A percentile compares a stretch with the other conserved stretches of the same genome.
Conservation (phyloP, 2,329 filamentous ascomycete genomes). For the Arthrobotrys conoides region DNA sequence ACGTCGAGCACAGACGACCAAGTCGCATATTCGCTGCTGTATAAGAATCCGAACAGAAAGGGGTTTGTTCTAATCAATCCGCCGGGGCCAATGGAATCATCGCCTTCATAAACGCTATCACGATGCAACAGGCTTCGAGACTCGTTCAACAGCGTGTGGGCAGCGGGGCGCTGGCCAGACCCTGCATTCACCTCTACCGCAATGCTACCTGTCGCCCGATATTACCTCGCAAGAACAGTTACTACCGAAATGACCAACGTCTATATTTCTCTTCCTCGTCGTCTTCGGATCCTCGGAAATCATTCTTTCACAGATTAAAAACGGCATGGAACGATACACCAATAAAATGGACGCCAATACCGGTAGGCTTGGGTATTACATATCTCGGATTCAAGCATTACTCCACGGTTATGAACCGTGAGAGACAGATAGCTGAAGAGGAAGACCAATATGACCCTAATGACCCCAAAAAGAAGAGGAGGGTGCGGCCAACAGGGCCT, state of each 20-base stretch:
- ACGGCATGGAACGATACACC: slow-evolving; percentile 74
- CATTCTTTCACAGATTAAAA: slow-evolving; percentile 43
- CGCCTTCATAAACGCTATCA: slow-evolving; percentile 31
- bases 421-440: slow-evolving; percentile 69
- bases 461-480: slow-evolving; percentile 71
- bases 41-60: neutral
- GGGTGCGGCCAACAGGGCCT: slow-evolving; percentile 84
- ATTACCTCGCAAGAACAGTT: slow-evolving; percentile 10
- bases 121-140: slow-evolving; percentile 47
- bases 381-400: slow-evolving; percentile 87
- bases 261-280: slow-evolving; percentile 14
- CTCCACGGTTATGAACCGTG: slow-evolving; percentile 78
- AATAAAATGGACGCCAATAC: slow-evolving; percentile 91
- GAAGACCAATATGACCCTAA: slow-evolving; percentile 68
- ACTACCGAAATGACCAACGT: neutral
- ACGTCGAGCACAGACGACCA: slow-evolving; percentile 32
- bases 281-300: slow-evolving; percentile 27
- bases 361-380: slow-evolving; percentile 85
- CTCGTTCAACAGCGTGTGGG: slow-evolving; percentile 24
- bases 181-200: slow-evolving; percentile 29
- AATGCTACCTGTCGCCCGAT: slow-evolving; percentile 11
- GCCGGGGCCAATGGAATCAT: slow-evolving; percentile 31
- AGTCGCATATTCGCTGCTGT: slow-evolving; percentile 4
- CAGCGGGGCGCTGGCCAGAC: slow-evolving; percentile 17
- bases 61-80: neutral